Evolutionary conservation across 2,329 filamentous ascomycete genomes (phyloP).

Genomic region (Neofusicoccum umdonicola): DNA sequence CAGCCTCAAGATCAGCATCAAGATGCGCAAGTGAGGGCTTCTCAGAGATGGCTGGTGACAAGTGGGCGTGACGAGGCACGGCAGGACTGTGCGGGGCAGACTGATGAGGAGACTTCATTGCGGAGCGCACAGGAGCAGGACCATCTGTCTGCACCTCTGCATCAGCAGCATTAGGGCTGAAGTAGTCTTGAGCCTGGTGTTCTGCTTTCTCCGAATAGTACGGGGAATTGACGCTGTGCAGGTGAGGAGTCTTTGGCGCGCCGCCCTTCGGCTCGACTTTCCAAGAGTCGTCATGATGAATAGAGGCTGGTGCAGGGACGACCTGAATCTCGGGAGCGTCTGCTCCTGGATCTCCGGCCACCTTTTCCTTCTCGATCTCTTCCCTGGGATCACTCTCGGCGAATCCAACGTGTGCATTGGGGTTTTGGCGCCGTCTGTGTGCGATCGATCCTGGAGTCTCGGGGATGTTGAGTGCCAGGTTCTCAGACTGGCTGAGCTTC

Average conservation of each 20-base stretch:
- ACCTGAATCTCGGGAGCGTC: constrained; percentile 1
- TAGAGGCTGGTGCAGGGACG: constrained; percentile 8
- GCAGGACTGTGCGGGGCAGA: neutral
- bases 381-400: constrained; percentile 26
- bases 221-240: constrained; percentile 40
- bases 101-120: constrained; percentile 1
- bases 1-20: neutral
- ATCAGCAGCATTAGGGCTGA: constrained; percentile 16
- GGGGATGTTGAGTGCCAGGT: neutral
- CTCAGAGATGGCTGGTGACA: constrained; percentile 6
- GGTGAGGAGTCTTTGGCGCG: constrained; percentile 29
- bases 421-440: constrained; percentile 25
- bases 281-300: constrained; percentile 12
- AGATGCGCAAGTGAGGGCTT: constrained; percentile 1
- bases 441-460: neutral
- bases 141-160: neutral
- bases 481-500: constrained; percentile 15
- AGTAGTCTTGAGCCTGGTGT: constrained; percentile 26
- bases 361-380: neutral
- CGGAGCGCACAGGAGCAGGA: neutral
- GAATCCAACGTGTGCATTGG: constrained; percentile 58
- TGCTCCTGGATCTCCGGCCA: neutral
- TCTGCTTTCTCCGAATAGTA: constrained; percentile 28
- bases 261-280: constrained; percentile 23
- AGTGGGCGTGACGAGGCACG: neutral